phyloP scores from a whole-genome alignment of 768 basidiomycete genomes.

The Phanerochaete carnosa region DNA sequence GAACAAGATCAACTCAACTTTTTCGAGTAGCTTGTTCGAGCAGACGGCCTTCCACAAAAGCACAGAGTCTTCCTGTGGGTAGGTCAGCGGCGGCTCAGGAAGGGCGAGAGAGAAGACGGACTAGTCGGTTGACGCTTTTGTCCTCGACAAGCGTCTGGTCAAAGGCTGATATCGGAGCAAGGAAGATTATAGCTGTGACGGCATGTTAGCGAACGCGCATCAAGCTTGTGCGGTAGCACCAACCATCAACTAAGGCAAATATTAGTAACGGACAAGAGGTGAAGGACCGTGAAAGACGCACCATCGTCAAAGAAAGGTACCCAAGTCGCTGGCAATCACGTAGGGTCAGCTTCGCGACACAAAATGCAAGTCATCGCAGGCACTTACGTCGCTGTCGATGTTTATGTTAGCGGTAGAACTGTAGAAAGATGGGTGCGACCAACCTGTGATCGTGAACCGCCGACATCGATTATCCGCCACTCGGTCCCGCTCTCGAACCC shows the following conservation, averaged over 20 bases:
- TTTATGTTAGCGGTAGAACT: neutral
- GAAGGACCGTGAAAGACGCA: slow-evolving; percentile 19
- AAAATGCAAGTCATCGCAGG: neutral
- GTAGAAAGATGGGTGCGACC: slow-evolving; percentile 11
- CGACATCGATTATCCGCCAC: slow-evolving; percentile 55
- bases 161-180: slow-evolving; percentile 57
- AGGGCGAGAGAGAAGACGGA: slow-evolving; percentile 17
- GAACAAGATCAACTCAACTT: slow-evolving; percentile 75
- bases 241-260: slow-evolving; percentile 10
- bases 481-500: slow-evolving; percentile 49
- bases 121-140: slow-evolving; percentile 48
- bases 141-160: slow-evolving; percentile 54
- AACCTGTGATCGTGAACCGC: slow-evolving; percentile 50
- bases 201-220: neutral
- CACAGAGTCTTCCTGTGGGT: slow-evolving; percentile 66
- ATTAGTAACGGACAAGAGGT: neutral
- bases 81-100: neutral
- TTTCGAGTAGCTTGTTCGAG: slow-evolving; percentile 64
- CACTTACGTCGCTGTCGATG: slow-evolving; percentile 4
- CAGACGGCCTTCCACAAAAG: slow-evolving; percentile 73
- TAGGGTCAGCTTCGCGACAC: slow-evolving; percentile 1
- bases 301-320: slow-evolving; percentile 55
- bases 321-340: slow-evolving; percentile 39
- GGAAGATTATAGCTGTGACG: slow-evolving; percentile 53
- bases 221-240: neutral